phyloP scores from a whole-genome alignment of 2,329 filamentous ascomycete species.

The Clonostachys rosea region DNA sequence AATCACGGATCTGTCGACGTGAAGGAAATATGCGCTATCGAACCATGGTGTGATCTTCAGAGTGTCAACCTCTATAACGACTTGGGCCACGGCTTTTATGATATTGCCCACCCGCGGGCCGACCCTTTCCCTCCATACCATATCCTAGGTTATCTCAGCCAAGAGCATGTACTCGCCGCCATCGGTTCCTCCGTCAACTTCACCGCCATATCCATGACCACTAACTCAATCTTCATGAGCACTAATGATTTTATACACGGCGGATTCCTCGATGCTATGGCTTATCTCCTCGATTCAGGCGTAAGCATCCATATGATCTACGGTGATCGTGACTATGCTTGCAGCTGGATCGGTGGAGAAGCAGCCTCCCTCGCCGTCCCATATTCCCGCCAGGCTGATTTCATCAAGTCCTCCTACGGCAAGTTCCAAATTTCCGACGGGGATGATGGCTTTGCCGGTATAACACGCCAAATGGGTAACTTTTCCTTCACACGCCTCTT shows the following conservation, averaged over 20 bases:
- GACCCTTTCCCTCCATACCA: slow-evolving; percentile 62
- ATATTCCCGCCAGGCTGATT: slow-evolving; percentile 34
- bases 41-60: slow-evolving; percentile 43
- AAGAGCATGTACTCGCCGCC: slow-evolving; percentile 47
- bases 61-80: slow-evolving; percentile 51
- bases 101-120: slow-evolving; percentile 48
- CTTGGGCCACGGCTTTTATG: slow-evolving; percentile 50
- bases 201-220: slow-evolving; percentile 35
- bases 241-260: slow-evolving; percentile 53
- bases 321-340: slow-evolving; percentile 46
- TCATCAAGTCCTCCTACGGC: slow-evolving; percentile 62
- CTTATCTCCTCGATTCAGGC: slow-evolving; percentile 53
- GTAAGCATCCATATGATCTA: slow-evolving; percentile 71
- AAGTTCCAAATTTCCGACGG: slow-evolving; percentile 52
- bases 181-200: slow-evolving; percentile 61
- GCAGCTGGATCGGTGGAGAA: slow-evolving; percentile 54
- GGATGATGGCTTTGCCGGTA: slow-evolving; percentile 46
- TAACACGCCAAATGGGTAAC: slow-evolving; percentile 72
- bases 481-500: slow-evolving; percentile 63
- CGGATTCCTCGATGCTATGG: slow-evolving; percentile 44
- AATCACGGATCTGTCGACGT: slow-evolving; percentile 19
- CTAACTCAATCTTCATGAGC: slow-evolving; percentile 50
- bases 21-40: slow-evolving; percentile 37
- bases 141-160: slow-evolving; percentile 60
- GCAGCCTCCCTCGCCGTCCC: slow-evolving; percentile 60